Evolutionary conservation across 164 flowering plant species (phyloP).

Genomic region (Piper longum): DNA sequence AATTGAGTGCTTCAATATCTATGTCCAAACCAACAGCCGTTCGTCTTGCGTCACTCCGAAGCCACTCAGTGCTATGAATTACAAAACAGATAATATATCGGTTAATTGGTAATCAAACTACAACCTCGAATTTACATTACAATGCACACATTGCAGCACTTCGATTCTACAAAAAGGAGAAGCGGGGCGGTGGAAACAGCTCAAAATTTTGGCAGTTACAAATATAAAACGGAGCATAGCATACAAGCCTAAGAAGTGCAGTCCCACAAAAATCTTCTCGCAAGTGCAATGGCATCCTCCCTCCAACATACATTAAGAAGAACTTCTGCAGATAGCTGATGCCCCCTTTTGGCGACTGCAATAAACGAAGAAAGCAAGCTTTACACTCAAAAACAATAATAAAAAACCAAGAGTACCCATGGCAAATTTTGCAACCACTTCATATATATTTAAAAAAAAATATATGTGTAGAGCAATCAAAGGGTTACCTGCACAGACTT

Average conservation of each 20-base stretch:
- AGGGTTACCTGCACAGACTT: constrained; percentile 73
- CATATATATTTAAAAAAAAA: neutral
- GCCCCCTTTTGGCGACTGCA: constrained; percentile 92
- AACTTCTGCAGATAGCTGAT: constrained; percentile 88
- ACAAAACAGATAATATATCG: neutral
- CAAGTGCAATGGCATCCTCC: constrained; percentile 73
- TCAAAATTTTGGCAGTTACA: neutral
- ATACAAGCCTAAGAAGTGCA: constrained; percentile 66
- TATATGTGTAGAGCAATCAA: neutral
- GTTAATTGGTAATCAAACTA: constrained; percentile 1
- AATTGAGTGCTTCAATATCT: constrained; percentile 73
- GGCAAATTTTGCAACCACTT: neutral
- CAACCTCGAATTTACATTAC: too few relatives aligned
- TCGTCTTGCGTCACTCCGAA: constrained; percentile 64
- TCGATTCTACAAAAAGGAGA: neutral
- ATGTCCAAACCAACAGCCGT: constrained; percentile 85
- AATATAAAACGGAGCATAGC: neutral
- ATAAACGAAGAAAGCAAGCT: neutral
- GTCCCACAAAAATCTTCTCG: constrained; percentile 99
- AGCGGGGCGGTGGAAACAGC: constrained; percentile 10
- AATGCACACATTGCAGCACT: too few relatives aligned
- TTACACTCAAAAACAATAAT: too few relatives aligned
- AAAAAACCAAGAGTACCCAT: neutral
- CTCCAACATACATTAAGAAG: constrained; percentile 87
- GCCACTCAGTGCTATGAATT: constrained; percentile 75